Percentiles rank a stretch among this genome's conserved stretches.
Evolutionary conservation across 2,329 filamentous ascomycete species (phyloP).

Genomic region (Alternaria triticimaculans): DNA sequence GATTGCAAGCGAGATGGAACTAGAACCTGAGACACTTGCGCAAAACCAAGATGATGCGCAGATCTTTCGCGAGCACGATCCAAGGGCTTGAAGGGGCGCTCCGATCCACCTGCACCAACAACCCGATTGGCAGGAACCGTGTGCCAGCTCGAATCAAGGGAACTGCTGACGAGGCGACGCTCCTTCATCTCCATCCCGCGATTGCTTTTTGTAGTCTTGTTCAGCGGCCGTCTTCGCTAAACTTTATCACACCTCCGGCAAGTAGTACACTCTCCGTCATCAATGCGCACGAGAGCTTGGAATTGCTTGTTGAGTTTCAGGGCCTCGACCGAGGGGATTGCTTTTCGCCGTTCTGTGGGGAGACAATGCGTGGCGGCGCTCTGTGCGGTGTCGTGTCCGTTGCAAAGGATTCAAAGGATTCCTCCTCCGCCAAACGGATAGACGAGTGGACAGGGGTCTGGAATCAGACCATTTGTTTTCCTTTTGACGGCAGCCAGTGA

Average conservation of each 20-base stretch:
- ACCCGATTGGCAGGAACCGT: slow-evolving; percentile 14
- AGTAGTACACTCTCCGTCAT: slow-evolving; percentile 1
- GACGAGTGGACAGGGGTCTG: slow-evolving; percentile 7
- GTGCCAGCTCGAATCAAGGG: slow-evolving; percentile 4
- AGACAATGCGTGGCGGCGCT: neutral
- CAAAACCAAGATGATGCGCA: slow-evolving; percentile 18
- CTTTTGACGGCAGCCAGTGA: slow-evolving; percentile 16
- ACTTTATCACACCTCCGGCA: slow-evolving; percentile 7
- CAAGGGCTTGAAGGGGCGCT: slow-evolving; percentile 14
- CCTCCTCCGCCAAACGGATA: slow-evolving; percentile 8
- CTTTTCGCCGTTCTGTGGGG: slow-evolving; percentile 9
- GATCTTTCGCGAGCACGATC: slow-evolving; percentile 18
- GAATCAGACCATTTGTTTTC: slow-evolving; percentile 16
- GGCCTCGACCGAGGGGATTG: neutral
- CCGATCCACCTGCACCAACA: slow-evolving; percentile 9
- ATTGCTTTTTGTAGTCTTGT: slow-evolving; percentile 16
- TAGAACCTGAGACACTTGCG: slow-evolving; percentile 21
- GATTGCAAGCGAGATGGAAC: slow-evolving; percentile 17
- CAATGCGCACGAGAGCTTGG: neutral
- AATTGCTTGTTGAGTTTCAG: slow-evolving; percentile 8
- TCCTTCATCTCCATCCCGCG: slow-evolving; percentile 6
- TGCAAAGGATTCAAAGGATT: slow-evolving; percentile 9
- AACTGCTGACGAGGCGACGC: slow-evolving; percentile 3
- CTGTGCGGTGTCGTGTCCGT: slow-evolving; percentile 5
- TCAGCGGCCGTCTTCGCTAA: slow-evolving; percentile 22